phyloP scores from a whole-genome alignment of 306 rosid species.

The Senna siamea region DNA sequence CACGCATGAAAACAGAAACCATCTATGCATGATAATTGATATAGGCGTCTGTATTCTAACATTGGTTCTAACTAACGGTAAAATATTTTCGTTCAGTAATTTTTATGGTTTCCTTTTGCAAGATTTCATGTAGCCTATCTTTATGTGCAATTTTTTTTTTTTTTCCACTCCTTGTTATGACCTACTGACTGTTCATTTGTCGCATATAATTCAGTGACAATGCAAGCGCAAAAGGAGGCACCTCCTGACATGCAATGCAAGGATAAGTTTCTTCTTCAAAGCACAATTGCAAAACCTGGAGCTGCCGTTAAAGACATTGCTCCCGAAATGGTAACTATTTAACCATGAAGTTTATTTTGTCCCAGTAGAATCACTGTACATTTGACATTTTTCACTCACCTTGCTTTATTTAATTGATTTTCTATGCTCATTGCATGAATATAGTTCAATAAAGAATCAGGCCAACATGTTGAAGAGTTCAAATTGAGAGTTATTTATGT shows the following conservation, averaged over 20 bases:
- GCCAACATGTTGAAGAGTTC: conserved; percentile 74
- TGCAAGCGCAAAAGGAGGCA: conserved; percentile 92
- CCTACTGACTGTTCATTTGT: conserved; percentile 17
- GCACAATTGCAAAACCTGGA: conserved; percentile 62
- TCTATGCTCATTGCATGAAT: conserved; percentile 28
- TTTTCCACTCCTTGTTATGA: neutral
- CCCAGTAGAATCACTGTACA: neutral
- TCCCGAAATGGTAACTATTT: conserved; percentile 67
- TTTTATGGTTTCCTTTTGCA: too few species aligned
- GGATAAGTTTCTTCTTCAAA: conserved; percentile 93
- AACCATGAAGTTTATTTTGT: conserved; percentile 3
- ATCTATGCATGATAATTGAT: conserved; percentile 23
- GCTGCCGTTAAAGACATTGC: conserved; percentile 66
- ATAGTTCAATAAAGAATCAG: conserved; percentile 81
- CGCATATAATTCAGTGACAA: conserved; percentile 61
- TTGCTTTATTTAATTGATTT: conserved; percentile 30
- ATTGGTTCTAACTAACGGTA: conserved; percentile 15
- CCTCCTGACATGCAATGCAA: conserved; percentile 87
- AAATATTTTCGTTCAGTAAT: conserved; percentile 18
- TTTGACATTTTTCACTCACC: neutral
- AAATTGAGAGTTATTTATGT: conserved; percentile 85
- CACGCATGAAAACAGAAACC: conserved; percentile 21
- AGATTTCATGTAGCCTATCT: neutral
- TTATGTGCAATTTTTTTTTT: neutral
- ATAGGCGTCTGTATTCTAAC: neutral